Evolutionary conservation across 768 basidiomycete genomes (phyloP), one percentile per base, ranked within the genome.

Genomic region (Tylopilus vinaceipallidus): DNA sequence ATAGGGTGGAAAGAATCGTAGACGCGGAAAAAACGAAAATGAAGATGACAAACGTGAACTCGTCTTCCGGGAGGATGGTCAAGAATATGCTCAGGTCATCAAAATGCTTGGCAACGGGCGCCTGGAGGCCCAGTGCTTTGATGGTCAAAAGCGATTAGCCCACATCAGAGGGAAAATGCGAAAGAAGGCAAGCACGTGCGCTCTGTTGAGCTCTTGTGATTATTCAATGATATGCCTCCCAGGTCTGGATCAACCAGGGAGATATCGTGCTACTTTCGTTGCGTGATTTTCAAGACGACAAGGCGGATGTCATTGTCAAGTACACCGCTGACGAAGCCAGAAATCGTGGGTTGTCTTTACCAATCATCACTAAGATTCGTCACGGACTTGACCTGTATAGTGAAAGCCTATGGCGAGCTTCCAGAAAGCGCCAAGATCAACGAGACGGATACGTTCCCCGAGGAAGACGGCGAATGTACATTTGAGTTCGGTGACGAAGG

Each of bases 231-330:
- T 26, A 23, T 14, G 14, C 40, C 19, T 50, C 20, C 29, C 49
- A 98, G 95, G 94, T 98, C 64, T 98, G 95, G 95, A 98, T 98
- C 67, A 97, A 95, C 68, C 92, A 97, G 62, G 95, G 95, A 63
- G 95, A 98, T 65, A 98, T 98, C 64, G 84, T 98, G 44, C 75
- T 98, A 37, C 76, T 98, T 17, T 98, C 94, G 24, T 78, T 99
- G 42, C 91, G 97, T 56, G 97, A 98, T 43, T 99, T 98, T 83
- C 95, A 98, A 71, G 97, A 99, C 61, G 93, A 91, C 74, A 98
- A 98, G 71, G 97, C 95, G 17, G 97, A 99, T 74, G 95, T 99
- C 42, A 98, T 98, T 65, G 95, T 98, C 63, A 97, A 97, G 73
- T 99, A 98, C 71, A 97, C 95, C 2, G 84, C 94, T 32, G 95